Evolutionary conservation across 106 monocot species (phyloP).

Genomic region (Gastrodia elata): DNA sequence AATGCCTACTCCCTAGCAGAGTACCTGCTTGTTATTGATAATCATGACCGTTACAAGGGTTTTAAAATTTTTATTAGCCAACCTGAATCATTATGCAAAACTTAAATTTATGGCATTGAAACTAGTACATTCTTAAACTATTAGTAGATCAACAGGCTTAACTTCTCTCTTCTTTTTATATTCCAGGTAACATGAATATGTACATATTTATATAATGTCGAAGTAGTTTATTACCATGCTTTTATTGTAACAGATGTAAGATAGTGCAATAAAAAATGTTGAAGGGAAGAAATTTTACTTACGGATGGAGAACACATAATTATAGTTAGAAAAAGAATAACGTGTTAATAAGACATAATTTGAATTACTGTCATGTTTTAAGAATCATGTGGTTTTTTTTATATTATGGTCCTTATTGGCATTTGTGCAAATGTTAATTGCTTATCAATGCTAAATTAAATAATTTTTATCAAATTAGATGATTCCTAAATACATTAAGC

Average conservation of each 20-base stretch:
- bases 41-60: background rate
- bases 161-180: background rate
- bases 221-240: background rate
- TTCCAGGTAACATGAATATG: background rate
- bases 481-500: too few relatives aligned
- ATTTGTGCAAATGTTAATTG: too few relatives aligned
- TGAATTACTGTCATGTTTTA: too few relatives aligned
- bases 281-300: background rate
- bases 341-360: background rate
- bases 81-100: background rate
- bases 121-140: background rate
- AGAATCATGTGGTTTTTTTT: too few relatives aligned
- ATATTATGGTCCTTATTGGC: too few relatives aligned
- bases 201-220: background rate
- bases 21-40: background rate
- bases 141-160: background rate
- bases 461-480: too few relatives aligned
- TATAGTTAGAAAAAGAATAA: background rate
- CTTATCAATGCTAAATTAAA: too few relatives aligned
- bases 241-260: background rate
- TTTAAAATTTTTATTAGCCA: background rate
- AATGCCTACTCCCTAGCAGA: background rate
- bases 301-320: background rate
- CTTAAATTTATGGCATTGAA: background rate
- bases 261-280: background rate